Conservation (phyloP, 2,329 filamentous ascomycete genomes). For the Botrytis byssoidea region DNA sequence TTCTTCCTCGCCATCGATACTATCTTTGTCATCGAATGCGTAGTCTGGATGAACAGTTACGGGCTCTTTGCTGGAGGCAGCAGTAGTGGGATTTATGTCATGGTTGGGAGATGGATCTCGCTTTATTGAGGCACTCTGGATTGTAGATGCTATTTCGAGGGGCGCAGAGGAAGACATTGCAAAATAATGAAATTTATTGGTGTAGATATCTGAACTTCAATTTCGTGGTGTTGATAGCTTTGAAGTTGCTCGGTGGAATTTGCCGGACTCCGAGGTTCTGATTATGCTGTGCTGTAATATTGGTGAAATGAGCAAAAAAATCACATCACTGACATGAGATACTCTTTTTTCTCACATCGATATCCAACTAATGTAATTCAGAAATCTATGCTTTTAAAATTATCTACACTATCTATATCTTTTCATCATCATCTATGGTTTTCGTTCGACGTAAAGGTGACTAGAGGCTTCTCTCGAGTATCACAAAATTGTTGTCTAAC, state of each 20-base stretch:
- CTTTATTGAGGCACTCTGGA: conserved; percentile 80
- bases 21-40: conserved; percentile 42
- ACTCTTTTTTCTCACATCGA: neutral
- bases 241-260: conserved; percentile 10
- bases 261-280: neutral
- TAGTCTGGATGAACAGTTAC: conserved; percentile 46
- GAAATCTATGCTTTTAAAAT: neutral
- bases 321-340: neutral
- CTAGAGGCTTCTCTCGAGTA: too few species aligned
- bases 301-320: neutral
- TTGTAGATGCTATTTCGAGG: conserved; percentile 69
- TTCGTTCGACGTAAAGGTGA: neutral
- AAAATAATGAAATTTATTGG: neutral
- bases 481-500: neutral
- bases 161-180: conserved; percentile 44
- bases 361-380: neutral
- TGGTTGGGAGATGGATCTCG: conserved; percentile 66
- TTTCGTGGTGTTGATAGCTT: neutral
- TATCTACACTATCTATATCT: neutral
- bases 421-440: neutral
- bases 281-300: neutral
- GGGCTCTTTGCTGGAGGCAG: conserved; percentile 64
- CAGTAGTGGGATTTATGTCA: conserved; percentile 79
- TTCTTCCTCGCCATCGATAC: conserved; percentile 44
- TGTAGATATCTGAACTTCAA: conserved; percentile 10